These are phyloP conservation scores for Pseudogymnoascus sp. DNA, from an alignment of 2,329 filamentous ascomycete species.

Conservation along the genomic window DNA sequence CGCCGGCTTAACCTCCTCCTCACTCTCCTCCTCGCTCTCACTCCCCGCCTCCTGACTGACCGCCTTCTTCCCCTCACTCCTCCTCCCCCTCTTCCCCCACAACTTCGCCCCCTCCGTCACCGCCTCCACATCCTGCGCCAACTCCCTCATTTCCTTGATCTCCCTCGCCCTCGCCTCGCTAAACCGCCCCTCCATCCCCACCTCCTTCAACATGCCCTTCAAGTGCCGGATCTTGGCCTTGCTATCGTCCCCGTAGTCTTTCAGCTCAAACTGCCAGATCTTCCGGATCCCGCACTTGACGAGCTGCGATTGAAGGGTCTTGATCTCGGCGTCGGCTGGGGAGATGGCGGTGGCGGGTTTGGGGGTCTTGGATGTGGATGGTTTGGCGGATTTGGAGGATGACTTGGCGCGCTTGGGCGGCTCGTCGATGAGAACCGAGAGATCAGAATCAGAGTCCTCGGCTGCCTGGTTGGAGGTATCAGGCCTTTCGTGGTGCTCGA, in stretches of 20 bases:
- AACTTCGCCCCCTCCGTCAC: slow-evolving; percentile 72
- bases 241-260: slow-evolving; percentile 58
- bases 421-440: slow-evolving; percentile 74
- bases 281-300: slow-evolving; percentile 88
- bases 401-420: slow-evolving; percentile 41
- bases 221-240: slow-evolving; percentile 79
- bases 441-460: slow-evolving; percentile 44
- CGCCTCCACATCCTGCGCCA: slow-evolving; percentile 73
- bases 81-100: slow-evolving; percentile 53
- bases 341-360: slow-evolving; percentile 33
- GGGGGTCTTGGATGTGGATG: slow-evolving; percentile 16
- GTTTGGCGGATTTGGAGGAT: slow-evolving; percentile 31
- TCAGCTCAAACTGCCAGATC: slow-evolving; percentile 80
- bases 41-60: slow-evolving; percentile 34
- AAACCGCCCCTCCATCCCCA: slow-evolving; percentile 83
- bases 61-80: slow-evolving; percentile 21
- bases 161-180: slow-evolving; percentile 74
- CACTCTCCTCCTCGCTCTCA: slow-evolving; percentile 15
- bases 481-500: slow-evolving; percentile 8
- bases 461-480: slow-evolving; percentile 24
- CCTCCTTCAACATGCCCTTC: slow-evolving; percentile 65
- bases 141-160: slow-evolving; percentile 80
- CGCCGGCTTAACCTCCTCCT: slow-evolving; percentile 23
- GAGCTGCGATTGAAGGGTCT: slow-evolving; percentile 77
- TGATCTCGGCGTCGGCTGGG: slow-evolving; percentile 71